Conservation (phyloP, 495 filamentous ascomycete species). For the Rhypophila decipiens region DNA sequence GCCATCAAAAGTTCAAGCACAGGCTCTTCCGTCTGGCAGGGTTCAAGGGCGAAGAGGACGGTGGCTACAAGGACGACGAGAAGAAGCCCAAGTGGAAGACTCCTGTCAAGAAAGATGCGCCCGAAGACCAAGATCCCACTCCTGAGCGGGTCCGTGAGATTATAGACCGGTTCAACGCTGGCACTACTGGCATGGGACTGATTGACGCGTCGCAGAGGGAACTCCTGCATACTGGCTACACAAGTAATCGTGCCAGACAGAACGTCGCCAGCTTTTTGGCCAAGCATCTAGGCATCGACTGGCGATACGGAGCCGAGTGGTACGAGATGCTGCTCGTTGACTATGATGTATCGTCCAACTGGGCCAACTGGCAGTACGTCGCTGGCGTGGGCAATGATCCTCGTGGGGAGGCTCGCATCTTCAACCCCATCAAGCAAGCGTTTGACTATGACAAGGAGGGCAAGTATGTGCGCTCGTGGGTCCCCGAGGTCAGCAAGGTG, state of each 20-base stretch:
- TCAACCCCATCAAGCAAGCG: slow-evolving; percentile 69
- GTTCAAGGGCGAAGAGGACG: slow-evolving; percentile 43
- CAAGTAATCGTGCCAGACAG: slow-evolving; percentile 62
- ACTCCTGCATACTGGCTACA: slow-evolving; percentile 63
- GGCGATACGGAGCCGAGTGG: slow-evolving; percentile 72
- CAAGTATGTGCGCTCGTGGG: slow-evolving; percentile 60
- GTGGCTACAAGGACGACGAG: slow-evolving; percentile 8
- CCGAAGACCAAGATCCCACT: slow-evolving; percentile 21
- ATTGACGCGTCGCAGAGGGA: slow-evolving; percentile 68
- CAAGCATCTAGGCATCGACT: slow-evolving; percentile 66
- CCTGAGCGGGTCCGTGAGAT: slow-evolving; percentile 26
- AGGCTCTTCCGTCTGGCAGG: slow-evolving; percentile 56
- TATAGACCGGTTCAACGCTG: slow-evolving; percentile 49
- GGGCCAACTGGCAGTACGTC: slow-evolving; percentile 74
- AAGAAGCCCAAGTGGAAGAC: slow-evolving; percentile 34
- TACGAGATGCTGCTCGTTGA: slow-evolving; percentile 64
- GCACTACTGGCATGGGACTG: slow-evolving; percentile 60
- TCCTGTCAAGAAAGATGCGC: slow-evolving; percentile 9
- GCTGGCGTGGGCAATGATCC: slow-evolving; percentile 72
- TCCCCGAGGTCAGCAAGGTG: slow-evolving; percentile 51
- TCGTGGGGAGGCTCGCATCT: slow-evolving; percentile 53
- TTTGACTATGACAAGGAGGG: slow-evolving; percentile 62
- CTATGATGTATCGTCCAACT: slow-evolving; percentile 66
- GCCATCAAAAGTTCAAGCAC: slow-evolving; percentile 55
- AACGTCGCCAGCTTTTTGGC: slow-evolving; percentile 66